phyloP scores from a whole-genome alignment of 148 eudicot species.

The Vaccinium macrocarpon region DNA sequence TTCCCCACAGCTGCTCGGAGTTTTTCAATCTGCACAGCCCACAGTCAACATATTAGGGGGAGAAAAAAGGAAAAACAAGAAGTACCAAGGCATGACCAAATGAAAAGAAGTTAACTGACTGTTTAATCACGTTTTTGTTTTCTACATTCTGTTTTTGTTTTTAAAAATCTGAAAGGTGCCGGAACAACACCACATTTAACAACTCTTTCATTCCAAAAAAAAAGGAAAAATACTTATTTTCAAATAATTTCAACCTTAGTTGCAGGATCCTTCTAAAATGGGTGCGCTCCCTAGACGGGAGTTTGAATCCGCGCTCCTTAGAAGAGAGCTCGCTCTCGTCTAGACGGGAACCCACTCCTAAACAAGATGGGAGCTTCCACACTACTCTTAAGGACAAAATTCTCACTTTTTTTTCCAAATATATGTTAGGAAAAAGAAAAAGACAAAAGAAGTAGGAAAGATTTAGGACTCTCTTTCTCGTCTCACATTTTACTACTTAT shows the following conservation, averaged over 20 bases:
- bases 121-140: background rate
- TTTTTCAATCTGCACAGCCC: constrained; percentile 62
- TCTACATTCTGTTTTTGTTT: background rate
- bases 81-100: background rate
- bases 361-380: too few relatives aligned
- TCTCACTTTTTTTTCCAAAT: too few relatives aligned
- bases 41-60: background rate
- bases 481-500: too few relatives aligned
- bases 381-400: too few relatives aligned
- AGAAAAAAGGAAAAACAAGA: background rate
- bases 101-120: background rate
- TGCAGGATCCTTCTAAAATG: too few relatives aligned
- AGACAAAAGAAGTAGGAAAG: too few relatives aligned
- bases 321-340: too few relatives aligned
- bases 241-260: background rate
- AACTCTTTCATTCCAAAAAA: background rate
- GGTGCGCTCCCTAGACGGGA: too few relatives aligned
- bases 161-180: background rate
- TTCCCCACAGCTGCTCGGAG: constrained; percentile 56
- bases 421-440: too few relatives aligned
- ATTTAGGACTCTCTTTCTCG: too few relatives aligned
- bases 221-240: background rate
- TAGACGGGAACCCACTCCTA: too few relatives aligned
- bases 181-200: background rate
- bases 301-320: too few relatives aligned